Evolutionary conservation across 2,329 filamentous ascomycete species (phyloP).

Genomic region (Stylonectria norvegica): DNA sequence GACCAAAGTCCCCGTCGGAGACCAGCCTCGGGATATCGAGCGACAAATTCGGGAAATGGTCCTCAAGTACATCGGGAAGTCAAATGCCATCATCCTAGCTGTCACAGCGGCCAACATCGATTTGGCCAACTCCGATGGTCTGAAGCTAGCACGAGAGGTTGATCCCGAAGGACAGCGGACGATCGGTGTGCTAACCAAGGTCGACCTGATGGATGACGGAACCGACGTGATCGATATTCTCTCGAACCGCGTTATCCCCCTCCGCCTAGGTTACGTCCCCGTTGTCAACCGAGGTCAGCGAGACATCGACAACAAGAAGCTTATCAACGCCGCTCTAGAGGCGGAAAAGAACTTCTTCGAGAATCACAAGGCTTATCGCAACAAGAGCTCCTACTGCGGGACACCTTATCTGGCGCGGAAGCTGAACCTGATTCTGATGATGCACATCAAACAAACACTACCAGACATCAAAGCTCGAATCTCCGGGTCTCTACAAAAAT

Average conservation of each 20-base stretch:
- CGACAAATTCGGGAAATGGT: constrained; percentile 97
- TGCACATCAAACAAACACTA: constrained; percentile 99
- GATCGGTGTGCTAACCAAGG: constrained; percentile 97
- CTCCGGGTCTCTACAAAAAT: constrained; percentile 89
- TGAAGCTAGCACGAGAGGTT: constrained; percentile 94
- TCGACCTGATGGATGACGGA: constrained; percentile 97
- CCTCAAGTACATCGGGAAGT: constrained; percentile 96
- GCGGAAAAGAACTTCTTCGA: constrained; percentile 97
- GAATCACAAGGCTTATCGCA: constrained; percentile 96
- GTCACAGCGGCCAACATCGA: constrained; percentile 97
- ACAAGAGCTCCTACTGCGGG: constrained; percentile 98
- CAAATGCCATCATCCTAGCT: constrained; percentile 95
- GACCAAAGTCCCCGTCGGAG: constrained; percentile 94
- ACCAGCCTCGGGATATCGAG: constrained; percentile 96
- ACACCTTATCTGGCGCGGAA: constrained; percentile 96
- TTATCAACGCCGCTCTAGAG: constrained; percentile 85
- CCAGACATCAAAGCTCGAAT: constrained; percentile 98
- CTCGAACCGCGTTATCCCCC: constrained; percentile 92
- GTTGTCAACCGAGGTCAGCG: constrained; percentile 97
- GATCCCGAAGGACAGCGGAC: constrained; percentile 96
- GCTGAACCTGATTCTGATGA: constrained; percentile 98
- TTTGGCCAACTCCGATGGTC: constrained; percentile 95
- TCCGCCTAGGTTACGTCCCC: constrained; percentile 91
- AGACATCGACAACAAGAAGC: constrained; percentile 97
- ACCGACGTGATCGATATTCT: constrained; percentile 98